A percentile compares a stretch with the other conserved stretches of the same genome.
phyloP scores from a whole-genome alignment of 345 rosid species.

The Syzygium oleosum region DNA sequence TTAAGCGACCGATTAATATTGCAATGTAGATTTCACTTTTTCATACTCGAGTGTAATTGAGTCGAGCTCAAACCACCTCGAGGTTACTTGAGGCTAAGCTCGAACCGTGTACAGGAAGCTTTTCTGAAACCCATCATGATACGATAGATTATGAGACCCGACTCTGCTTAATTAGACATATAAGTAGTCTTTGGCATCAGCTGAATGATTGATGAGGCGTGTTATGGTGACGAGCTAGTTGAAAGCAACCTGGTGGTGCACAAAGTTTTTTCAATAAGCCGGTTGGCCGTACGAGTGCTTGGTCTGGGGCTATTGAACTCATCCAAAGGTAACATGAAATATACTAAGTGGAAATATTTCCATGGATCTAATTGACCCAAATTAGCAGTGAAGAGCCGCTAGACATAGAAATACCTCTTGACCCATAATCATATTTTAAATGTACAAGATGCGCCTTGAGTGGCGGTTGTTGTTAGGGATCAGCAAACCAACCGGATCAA shows the following conservation, averaged over 20 bases:
- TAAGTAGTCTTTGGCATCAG: background rate
- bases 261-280: background rate
- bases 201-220: background rate
- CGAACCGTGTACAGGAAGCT: background rate
- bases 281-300: background rate
- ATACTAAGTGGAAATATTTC: background rate
- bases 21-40: no score
- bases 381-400: background rate
- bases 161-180: background rate
- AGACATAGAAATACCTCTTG: background rate
- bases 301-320: background rate
- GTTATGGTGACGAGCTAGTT: background rate
- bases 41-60: no score
- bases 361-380: background rate
- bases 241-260: background rate
- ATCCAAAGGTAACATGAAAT: background rate
- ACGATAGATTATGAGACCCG: background rate
- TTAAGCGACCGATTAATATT: accelerated
- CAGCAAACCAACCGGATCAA: no score
- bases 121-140: background rate
- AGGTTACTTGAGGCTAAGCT: background rate
- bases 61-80: no score
- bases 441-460: no score
- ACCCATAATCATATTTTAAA: background rate
- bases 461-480: no score